Conservation (phyloP, 768 basidiomycete genomes). For the Xanthoconium purpureum region DNA sequence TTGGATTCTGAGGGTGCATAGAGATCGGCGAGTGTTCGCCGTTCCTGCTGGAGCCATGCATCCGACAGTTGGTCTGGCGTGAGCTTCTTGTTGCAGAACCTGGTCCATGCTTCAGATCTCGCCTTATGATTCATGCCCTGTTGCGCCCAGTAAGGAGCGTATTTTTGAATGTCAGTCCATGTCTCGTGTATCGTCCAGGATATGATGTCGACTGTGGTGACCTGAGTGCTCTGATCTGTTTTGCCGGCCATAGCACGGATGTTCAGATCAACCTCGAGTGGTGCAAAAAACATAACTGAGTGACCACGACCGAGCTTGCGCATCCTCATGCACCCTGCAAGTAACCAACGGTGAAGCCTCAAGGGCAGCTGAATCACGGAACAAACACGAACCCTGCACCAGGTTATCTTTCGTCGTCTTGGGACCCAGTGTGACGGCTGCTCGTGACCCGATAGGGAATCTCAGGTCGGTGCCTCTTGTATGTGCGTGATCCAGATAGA, state of each 20-base stretch:
- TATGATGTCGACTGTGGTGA: slow-evolving; percentile 32
- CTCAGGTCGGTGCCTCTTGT: too few species aligned
- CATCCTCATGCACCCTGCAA: slow-evolving; percentile 50
- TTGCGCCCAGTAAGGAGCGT: too few species aligned
- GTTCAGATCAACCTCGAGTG: too few species aligned
- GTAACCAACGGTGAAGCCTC: neutral
- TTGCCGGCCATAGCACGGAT: slow-evolving; percentile 5
- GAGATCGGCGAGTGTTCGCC: neutral
- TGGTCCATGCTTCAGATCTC: slow-evolving; percentile 11
- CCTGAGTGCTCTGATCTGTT: neutral
- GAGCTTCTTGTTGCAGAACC: neutral
- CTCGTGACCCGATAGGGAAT: too few species aligned
- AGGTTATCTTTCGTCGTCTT: slow-evolving; percentile 35
- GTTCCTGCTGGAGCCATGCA: neutral
- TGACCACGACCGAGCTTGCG: slow-evolving; percentile 17
- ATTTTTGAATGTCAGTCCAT: too few species aligned
- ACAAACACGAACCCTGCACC: slow-evolving; percentile 29
- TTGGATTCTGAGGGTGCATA: neutral
- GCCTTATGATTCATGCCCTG: slow-evolving; percentile 26
- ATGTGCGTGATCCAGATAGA: too few species aligned
- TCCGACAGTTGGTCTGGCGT: neutral
- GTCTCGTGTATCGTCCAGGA: slow-evolving; percentile 37
- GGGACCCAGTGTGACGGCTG: slow-evolving; percentile 20
- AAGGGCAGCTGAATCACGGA: neutral
- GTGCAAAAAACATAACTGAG: too few species aligned